Evolutionary conservation across 129 eudicot species (phyloP), one percentile per base, ranked within the genome.

Genomic region (Chrysanthemum lavandulifolium): DNA sequence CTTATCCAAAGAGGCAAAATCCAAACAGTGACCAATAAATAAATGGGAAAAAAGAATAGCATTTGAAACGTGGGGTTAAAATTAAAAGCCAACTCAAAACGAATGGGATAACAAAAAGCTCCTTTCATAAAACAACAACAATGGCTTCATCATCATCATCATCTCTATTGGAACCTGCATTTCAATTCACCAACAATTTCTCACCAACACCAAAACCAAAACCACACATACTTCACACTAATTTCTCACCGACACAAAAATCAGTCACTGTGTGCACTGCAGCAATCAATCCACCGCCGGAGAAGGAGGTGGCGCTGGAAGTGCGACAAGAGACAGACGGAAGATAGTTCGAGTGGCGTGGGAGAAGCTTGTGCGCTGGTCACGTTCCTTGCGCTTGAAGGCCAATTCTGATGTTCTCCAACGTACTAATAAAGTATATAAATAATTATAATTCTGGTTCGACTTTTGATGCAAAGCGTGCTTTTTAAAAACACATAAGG

Each of bases 291-390:
- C 75, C 87, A 55, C 74, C 77, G 69, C 75, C 85, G 75, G 83
- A 78, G 70, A 70, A 33, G 29, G 77, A 79, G 8, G 75, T 66
- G 67, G 58, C 79, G 11, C 33, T 80, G 51, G 72, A 88, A 53
- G 81, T 67, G 67, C 82, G 67, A 84, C 81, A 29, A 89, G 83
- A 68, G 90, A 89, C 80, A 78, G 95, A 36, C 89, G 85, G 56
- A 86, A 83, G 66, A 86, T 84, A 52, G 98, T 93, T 33, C 78
- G 88, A 61, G 60, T 89, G 25, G 98, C 98, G 45, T 93, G 98
- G 98, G 98, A 93, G 86, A 93, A 86, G 90, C 95, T 93, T 25
- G 90, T 93, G 18, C 83, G 98, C 18, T 93, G 98, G 98, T 93
- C 98, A 11, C 92, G 98, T 11, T 87, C 95, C 43, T 84, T 25